Evolutionary conservation across 352 stramenopile species (phyloP), one percentile per base, ranked within the genome.

Genomic region (Globisporangium paroecandrum): DNA sequence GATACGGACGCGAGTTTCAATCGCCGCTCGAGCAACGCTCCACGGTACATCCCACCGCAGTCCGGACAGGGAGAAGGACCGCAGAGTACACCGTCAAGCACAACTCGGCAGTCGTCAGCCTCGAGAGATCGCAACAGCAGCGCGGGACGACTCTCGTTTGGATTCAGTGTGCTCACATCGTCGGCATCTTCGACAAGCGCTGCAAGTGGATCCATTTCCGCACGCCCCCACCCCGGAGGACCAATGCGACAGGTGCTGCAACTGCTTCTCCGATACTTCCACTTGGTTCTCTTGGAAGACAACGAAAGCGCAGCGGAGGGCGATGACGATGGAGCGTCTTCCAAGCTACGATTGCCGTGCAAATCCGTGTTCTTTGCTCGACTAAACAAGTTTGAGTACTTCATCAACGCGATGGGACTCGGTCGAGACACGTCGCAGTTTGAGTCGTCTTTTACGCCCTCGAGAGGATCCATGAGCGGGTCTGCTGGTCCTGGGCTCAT

Each of bases 301-400:
- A 83, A 85, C 25, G 54, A 74, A 27, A 71, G 69, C 41, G 27
- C 66, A 55, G 60, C 65, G 3, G 64, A 65, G n/a, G 62, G 22
- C 34, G 66, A 65, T 25, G 71, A 82, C 9, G 74, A 59, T 49
- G 74, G 76, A 9, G 63, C 75, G 5, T 69, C 68, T 0, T 65
- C 70, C 8, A 71, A 87, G 61, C 70, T 85, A 38, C 77, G 71
- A 15, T 66, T 87, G 70, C 76, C 78, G 58, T 74, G 66, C 43
- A 83, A 88, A 56, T 84, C 77, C 20, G 77, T 90, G 15, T 94
- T 93, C 73, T 84, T 89, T 46, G 76, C 81, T 20, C 81, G 81
- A 12, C 85, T 94, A 55, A 91, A 90, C 73, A 93, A 93, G 67
- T 74, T 95, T 3, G 87, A 93, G 67, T 93, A 95, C 69, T 95